phyloP scores from a whole-genome alignment of 1,139 yeast species.

The Yamadazyma pseudoaaseri region DNA sequence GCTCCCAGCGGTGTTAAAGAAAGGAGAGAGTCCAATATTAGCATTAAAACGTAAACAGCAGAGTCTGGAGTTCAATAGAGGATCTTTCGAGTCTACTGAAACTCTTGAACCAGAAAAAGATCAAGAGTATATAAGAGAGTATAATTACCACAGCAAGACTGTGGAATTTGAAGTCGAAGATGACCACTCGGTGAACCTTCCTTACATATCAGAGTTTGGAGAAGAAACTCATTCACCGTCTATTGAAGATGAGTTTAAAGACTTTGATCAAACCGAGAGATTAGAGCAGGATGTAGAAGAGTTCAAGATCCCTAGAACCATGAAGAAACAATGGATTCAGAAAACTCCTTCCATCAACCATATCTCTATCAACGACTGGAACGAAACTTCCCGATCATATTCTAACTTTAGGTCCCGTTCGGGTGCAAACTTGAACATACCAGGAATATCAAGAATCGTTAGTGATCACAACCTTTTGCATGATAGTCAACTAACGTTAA shows the following conservation, averaged over 20 bases:
- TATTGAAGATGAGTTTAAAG: conserved; percentile 16
- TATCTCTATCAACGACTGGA: conserved; percentile 35
- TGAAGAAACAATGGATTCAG: conserved; percentile 12
- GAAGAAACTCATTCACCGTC: conserved; percentile 15
- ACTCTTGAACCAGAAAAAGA: background rate
- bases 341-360: conserved; percentile 15
- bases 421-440: conserved; percentile 13
- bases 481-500: conserved; percentile 8
- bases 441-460: conserved; percentile 15
- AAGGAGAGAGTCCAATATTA: conserved; percentile 34
- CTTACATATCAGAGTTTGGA: conserved; percentile 25
- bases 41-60: conserved; percentile 26
- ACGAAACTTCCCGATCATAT: conserved; percentile 24
- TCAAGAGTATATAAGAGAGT: conserved; percentile 5
- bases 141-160: conserved; percentile 4
- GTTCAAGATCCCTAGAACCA: conserved; percentile 32
- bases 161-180: conserved; percentile 3
- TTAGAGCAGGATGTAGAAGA: conserved; percentile 22
- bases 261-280: conserved; percentile 25
- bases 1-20: conserved; percentile 36
- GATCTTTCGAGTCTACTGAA: background rate
- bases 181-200: conserved; percentile 16
- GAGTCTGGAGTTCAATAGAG: conserved; percentile 3
- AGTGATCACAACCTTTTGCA: conserved; percentile 11
- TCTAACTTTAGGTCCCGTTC: conserved; percentile 23